Base-by-base conservation (phyloP, 805 yeast species). In the Wickerhamiella lipophila region DNA sequence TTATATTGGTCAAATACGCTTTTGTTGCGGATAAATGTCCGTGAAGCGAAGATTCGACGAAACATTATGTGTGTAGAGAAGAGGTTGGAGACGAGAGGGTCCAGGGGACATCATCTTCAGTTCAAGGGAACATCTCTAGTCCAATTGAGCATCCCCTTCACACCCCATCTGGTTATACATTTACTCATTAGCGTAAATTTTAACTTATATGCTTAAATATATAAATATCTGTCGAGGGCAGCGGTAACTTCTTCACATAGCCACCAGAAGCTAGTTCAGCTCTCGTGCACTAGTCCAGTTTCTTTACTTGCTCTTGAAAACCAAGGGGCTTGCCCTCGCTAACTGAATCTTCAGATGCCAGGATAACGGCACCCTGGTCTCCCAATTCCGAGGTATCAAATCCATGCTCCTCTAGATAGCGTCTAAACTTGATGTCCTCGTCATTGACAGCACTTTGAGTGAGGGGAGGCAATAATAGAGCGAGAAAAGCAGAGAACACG, bases 401-500 rank as follows among this genome's bases (percentile, higher is more conserved):
- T 32, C 94, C 94, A 50, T 81, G 71, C 15, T 68, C 68, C 46
- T 63, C 67, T 58, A 88, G 75, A 65, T 84, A 86, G 40, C 71
- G 76, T 50, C 81, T 60, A 67, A 87, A 88, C 47, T 68, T 71
- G 30, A 66, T 68, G 66, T 88, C 96, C 68, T 88, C 96, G 52
- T 75, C 71, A 56, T 75, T 74, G 66, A 87, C 78, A 21, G 92
- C 81, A 57, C 79, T 82, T 66, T 87, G 96, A 60, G 83, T 88
- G 45, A 88, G 78, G 19, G 81, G 68, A 30, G 96, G 96, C 53
- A 83, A 69, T 65, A 86, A 79, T 34, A 83, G 59, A 5, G 86
- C 81, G 45, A 85, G 62, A 27, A 75, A 40, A 1, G 83, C 94
- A 11, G 92, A 75, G 57, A 86, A 71, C 38, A 83, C 58, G 62